These are phyloP conservation scores for Rubus parviflorus DNA, from an alignment of 306 rosid genomes.

Conservation along the genomic window DNA sequence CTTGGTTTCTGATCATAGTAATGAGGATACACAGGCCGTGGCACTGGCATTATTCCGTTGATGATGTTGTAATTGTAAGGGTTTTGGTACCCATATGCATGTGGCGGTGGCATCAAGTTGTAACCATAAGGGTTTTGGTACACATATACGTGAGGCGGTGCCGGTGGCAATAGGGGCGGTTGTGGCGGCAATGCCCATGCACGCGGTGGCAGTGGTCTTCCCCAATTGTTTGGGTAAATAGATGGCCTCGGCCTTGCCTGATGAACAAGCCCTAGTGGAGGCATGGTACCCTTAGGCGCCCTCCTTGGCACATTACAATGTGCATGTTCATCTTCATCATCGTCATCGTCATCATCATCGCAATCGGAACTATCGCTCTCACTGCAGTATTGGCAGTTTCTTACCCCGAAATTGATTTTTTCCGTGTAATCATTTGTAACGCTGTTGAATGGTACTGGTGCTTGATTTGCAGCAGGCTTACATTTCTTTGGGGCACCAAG, in stretches of 20 bases:
- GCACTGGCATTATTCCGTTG: background rate
- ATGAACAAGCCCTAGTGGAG: background rate
- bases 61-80: background rate
- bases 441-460: background rate
- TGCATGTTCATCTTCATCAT: background rate
- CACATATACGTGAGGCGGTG: background rate
- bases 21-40: background rate
- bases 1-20: conserved; percentile 1
- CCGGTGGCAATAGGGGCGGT: background rate
- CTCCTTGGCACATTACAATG: background rate
- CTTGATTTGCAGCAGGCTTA: conserved; percentile 2
- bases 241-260: background rate
- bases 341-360: background rate
- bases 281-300: background rate
- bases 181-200: too few species aligned
- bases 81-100: background rate
- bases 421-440: background rate
- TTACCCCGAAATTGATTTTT: background rate
- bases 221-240: background rate
- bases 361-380: background rate
- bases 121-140: too few species aligned
- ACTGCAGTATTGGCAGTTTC: background rate
- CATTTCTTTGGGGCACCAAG: background rate
- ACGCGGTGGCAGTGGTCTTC: background rate
- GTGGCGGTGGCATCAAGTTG: background rate